Conservation (phyloP, 129 eudicot genomes). For the Tanacetum coccineum region DNA sequence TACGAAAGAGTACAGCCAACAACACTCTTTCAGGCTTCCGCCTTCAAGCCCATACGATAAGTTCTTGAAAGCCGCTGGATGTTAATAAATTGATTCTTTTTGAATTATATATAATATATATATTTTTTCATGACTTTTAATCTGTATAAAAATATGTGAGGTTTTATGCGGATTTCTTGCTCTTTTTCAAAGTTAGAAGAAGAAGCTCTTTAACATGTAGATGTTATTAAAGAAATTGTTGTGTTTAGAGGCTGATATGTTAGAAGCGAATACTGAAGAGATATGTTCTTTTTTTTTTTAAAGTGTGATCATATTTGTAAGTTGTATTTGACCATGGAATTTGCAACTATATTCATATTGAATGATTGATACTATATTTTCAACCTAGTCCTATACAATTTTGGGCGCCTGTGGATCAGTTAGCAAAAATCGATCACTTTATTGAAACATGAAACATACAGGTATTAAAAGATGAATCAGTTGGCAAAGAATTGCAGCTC, state of each 20-base stretch:
- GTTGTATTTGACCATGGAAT: slow-evolving; percentile 11
- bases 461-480: too few relatives aligned
- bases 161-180: slow-evolving; percentile 7
- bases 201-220: slow-evolving; percentile 19
- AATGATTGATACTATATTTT: background rate
- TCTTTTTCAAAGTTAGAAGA: slow-evolving; percentile 22
- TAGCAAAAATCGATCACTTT: too few relatives aligned
- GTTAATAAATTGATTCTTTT: slow-evolving; percentile 30
- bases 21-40: slow-evolving; percentile 71
- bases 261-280: background rate
- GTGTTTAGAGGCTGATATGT: slow-evolving; percentile 22
- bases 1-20: slow-evolving; percentile 42
- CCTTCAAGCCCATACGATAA: slow-evolving; percentile 92
- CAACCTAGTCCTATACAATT: too few relatives aligned
- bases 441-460: too few relatives aligned
- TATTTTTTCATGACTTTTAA: slow-evolving; percentile 9
- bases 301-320: slow-evolving; percentile 15
- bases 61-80: slow-evolving; percentile 80
- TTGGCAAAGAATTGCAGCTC: too few relatives aligned
- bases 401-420: too few relatives aligned
- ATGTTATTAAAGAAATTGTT: slow-evolving; percentile 8
- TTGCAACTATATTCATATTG: slow-evolving; percentile 2
- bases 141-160: slow-evolving; percentile 17
- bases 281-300: background rate
- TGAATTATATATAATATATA: slow-evolving; percentile 3